Conservation (phyloP, 306 rosid species). For the Macrotyloma uniflorum region DNA sequence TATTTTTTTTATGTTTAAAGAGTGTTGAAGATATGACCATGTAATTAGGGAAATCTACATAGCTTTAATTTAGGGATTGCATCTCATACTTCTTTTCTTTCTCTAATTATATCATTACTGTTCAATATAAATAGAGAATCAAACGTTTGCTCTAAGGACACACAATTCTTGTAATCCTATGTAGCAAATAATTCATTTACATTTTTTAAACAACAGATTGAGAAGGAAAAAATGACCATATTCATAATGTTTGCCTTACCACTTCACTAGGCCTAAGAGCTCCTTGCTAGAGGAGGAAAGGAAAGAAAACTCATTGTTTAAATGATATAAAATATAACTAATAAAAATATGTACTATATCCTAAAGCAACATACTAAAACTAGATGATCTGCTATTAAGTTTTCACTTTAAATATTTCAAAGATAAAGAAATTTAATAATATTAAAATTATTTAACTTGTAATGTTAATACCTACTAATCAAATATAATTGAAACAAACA, state of each 20-base stretch:
- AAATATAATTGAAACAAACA: not conserved
- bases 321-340: not conserved
- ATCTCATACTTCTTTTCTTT: no score
- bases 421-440: not conserved
- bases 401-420: not conserved
- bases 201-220: not conserved
- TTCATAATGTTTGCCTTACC: not conserved
- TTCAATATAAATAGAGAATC: not conserved
- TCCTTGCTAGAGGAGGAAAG: not conserved
- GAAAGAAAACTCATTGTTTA: not conserved
- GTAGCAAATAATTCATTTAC: no score
- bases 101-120: no score
- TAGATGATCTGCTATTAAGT: not conserved
- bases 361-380: not conserved
- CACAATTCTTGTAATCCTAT: no score
- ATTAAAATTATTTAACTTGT: not conserved
- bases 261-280: not conserved
- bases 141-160: no score
- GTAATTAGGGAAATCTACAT: no score
- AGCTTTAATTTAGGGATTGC: no score
- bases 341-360: not conserved
- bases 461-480: not conserved
- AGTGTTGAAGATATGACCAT: no score
- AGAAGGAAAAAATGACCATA: not conserved
- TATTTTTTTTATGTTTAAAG: no score